These are phyloP conservation scores for Penicillium daleae DNA, from an alignment of 495 filamentous ascomycete species.

Conservation along the genomic window DNA sequence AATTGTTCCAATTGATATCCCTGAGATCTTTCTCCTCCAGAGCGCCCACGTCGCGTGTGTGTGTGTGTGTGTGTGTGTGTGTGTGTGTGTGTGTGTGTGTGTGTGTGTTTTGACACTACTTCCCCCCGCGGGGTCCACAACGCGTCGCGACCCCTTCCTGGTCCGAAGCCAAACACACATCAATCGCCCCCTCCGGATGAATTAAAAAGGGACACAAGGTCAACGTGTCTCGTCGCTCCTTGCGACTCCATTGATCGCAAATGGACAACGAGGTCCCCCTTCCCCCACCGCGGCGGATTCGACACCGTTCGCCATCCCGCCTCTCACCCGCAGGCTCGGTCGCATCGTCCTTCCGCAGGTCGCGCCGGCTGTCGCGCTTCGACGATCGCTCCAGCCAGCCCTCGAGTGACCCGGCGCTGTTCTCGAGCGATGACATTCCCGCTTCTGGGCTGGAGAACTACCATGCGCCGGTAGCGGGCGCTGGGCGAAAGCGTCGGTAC, in stretches of 20 bases:
- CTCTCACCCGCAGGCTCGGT: slow-evolving; percentile 16
- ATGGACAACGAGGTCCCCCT: slow-evolving; percentile 53
- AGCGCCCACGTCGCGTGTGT: slow-evolving; percentile 22
- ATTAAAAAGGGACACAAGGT: neutral
- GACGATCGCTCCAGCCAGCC: slow-evolving; percentile 52
- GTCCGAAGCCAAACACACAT: slow-evolving; percentile 10
- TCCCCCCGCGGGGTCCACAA: slow-evolving; percentile 20
- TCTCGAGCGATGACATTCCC: slow-evolving; percentile 79
- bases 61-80: too few relatives aligned
- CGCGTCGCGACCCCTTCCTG: slow-evolving; percentile 22
- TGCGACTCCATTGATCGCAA: slow-evolving; percentile 14
- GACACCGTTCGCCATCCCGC: slow-evolving; percentile 42
- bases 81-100: too few relatives aligned
- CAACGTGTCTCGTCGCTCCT: neutral
- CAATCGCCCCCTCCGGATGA: slow-evolving; percentile 10
- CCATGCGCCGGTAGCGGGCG: slow-evolving; percentile 43
- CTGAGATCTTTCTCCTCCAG: neutral
- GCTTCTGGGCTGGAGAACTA: slow-evolving; percentile 73
- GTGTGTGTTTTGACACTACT: slow-evolving; percentile 17
- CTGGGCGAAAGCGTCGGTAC: slow-evolving; percentile 64
- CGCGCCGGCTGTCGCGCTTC: slow-evolving; percentile 41
- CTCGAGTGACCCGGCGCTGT: slow-evolving; percentile 76
- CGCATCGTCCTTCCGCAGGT: slow-evolving; percentile 35
- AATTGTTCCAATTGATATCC: slow-evolving; percentile 1
- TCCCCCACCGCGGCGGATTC: slow-evolving; percentile 47